Conservation (phyloP, 257 asterid species). For the Ehretia macrophylla region DNA sequence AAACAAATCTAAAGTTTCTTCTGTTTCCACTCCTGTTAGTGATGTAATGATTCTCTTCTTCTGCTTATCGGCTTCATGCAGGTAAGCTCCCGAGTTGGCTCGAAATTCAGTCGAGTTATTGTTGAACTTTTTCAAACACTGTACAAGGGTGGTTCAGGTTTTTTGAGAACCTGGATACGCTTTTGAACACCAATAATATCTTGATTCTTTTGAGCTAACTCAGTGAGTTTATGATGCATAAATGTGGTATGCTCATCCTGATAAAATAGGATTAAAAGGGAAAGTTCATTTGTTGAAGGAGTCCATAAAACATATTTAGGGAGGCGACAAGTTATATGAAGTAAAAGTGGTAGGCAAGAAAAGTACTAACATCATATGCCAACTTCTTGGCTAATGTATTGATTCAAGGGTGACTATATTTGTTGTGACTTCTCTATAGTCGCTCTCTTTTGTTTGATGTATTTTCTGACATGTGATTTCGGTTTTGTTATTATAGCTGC, state of each 20-base stretch:
- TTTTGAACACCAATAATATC: constrained; percentile 37
- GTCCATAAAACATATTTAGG: too few relatives aligned
- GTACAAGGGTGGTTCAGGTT: constrained; percentile 48
- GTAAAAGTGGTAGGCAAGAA: too few relatives aligned
- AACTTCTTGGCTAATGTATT: too few relatives aligned
- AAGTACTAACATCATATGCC: too few relatives aligned
- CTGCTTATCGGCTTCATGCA: constrained; percentile 52
- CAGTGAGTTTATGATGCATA: constrained; percentile 49
- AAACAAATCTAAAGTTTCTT: too few relatives aligned
- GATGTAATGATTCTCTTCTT: neutral
- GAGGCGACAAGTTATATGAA: too few relatives aligned
- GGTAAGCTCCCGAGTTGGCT: constrained; percentile 74
- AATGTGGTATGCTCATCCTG: constrained; percentile 24
- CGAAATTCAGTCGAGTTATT: constrained; percentile 56
- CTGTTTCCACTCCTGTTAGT: too few relatives aligned
- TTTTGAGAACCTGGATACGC: constrained; percentile 55
- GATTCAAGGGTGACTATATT: too few relatives aligned
- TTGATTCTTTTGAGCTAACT: constrained; percentile 56
- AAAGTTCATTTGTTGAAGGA: neutral
- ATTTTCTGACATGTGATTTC: too few relatives aligned
- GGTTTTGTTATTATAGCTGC: too few relatives aligned
- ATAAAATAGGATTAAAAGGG: neutral
- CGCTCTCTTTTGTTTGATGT: too few relatives aligned
- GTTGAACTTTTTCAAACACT: constrained; percentile 51
- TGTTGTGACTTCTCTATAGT: too few relatives aligned